Base-by-base conservation (phyloP, 306 rosid genomes). In the Citrullus amarus region DNA sequence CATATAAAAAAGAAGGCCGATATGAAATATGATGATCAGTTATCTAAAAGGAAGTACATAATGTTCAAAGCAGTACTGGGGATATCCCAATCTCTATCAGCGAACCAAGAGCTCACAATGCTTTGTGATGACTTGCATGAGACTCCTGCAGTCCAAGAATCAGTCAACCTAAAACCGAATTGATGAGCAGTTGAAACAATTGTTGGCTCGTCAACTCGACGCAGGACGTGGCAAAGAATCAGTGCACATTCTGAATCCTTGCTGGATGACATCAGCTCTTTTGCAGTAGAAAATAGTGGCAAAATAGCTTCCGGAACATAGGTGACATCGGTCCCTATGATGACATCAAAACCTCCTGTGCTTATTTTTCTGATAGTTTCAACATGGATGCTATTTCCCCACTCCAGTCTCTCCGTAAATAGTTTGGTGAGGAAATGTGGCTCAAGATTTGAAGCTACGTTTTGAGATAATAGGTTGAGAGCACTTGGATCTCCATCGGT, bases 251-350 rank as follows among this genome's bases (percentile, higher is more conserved):
- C 84, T 54, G 62, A 79, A 63, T 84, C 83, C 69, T 56, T 84
- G 16, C 60, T 25, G 2, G 87, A 81, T 15, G 89, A 85, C 78
- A 92, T 86, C 78, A 90, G 80, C 82, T 90, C 97, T 59, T 55
- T 88, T 9, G 97, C 96, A 53, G 97, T 95, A 20, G 85, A 87
- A 86, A 95, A 95, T 81, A 95, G 86, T 18, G 98, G 93, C 70
- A 80, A 79, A 66, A 92, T 87, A 41, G 97, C 96, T 82, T 89
- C 97, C 14, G 90, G 82, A 77, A 88, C n/a, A 51, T 92, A 91
- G 8, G 97, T 91, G 67, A 95, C 97, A 39, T 92, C 98, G 3
- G 98, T 91, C 78, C 98, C 97, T 4, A 92, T 69, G 60, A 95
- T 91, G 75, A 95, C 83, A 82, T 95, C 91, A 79, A 89, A 95